phyloP scores from a whole-genome alignment of 2,329 filamentous ascomycete genomes.

The Dactylella cylindrospora region DNA sequence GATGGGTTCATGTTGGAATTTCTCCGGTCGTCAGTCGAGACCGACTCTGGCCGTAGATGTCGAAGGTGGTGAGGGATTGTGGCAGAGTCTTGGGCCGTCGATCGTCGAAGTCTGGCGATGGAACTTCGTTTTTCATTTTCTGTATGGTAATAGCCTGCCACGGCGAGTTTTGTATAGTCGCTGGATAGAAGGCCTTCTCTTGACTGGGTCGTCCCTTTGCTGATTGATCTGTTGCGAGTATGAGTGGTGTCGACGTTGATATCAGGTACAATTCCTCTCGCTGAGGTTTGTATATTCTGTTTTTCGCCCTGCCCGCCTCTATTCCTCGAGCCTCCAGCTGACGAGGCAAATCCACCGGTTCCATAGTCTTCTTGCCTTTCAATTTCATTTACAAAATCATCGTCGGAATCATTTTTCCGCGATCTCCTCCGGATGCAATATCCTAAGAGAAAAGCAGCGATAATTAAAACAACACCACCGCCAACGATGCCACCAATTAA shows the following conservation, averaged over 20 bases:
- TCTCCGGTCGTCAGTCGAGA: conserved; percentile 32
- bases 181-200: conserved; percentile 34
- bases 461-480: conserved; percentile 29
- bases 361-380: conserved; percentile 11
- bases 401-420: conserved; percentile 9
- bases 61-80: conserved; percentile 38
- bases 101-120: conserved; percentile 35
- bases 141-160: conserved; percentile 7
- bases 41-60: conserved; percentile 34
- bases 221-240: conserved; percentile 29
- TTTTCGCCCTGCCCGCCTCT: conserved; percentile 34
- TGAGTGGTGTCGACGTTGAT: conserved; percentile 35
- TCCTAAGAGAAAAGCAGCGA: conserved; percentile 40
- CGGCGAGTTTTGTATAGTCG: conserved; percentile 22
- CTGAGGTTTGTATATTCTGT: conserved; percentile 5
- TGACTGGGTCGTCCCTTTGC: conserved; percentile 41
- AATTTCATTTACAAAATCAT: conserved; percentile 31
- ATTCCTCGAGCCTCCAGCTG: neutral
- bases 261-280: conserved; percentile 16
- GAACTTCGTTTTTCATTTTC: conserved; percentile 33
- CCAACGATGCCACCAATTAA: conserved; percentile 34
- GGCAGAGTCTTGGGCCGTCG: conserved; percentile 38
- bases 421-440: conserved; percentile 31
- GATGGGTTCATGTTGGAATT: conserved; percentile 12
- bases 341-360: conserved; percentile 4